Conservation (phyloP, 352 stramenopile species). For the Hyaloperonospora brassicae region DNA sequence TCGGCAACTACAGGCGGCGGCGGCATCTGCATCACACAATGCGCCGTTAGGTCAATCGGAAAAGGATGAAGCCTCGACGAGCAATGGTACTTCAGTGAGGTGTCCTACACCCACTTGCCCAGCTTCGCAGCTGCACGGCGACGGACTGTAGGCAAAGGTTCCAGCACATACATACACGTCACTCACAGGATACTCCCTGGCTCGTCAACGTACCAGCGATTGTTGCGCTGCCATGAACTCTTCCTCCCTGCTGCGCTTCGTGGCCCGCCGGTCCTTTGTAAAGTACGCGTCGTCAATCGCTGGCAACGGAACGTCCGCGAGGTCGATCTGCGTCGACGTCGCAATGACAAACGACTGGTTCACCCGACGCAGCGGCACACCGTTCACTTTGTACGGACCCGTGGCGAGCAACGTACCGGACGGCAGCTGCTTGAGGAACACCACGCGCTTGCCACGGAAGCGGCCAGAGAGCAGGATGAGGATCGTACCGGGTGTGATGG, state of each 20-base stretch:
- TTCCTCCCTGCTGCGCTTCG: conserved; percentile 78
- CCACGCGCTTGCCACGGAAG: conserved; percentile 96
- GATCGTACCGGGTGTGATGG: conserved; percentile 95
- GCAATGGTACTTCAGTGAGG: conserved; percentile 28
- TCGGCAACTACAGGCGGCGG: conserved; percentile 76
- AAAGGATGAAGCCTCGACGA: conserved; percentile 12
- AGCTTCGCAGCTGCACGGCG: conserved; percentile 7
- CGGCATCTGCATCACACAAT: conserved; percentile 27
- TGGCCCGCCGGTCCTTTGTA: conserved; percentile 58
- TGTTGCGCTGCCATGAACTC: conserved; percentile 84
- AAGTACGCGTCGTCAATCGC: conserved; percentile 93
- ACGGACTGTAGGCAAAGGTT: conserved; percentile 12
- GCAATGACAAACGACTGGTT: conserved; percentile 99
- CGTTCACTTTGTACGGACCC: conserved; percentile 98
- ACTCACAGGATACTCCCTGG: background rate
- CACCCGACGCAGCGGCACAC: conserved; percentile 95
- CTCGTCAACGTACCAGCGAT: conserved; percentile 28
- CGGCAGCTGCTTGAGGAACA: conserved; percentile 96
- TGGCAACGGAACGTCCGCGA: conserved; percentile 85
- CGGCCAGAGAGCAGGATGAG: conserved; percentile 95
- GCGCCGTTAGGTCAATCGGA: conserved; percentile 13
- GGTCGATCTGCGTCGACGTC: conserved; percentile 95
- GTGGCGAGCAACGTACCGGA: conserved; percentile 96
- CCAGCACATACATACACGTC: conserved; percentile 2
- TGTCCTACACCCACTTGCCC: conserved; percentile 62